Percentiles rank a stretch among this genome's conserved stretches.
Conservation (phyloP, 2,329 filamentous ascomycete species). For the Mycosphaerella sp. region DNA sequence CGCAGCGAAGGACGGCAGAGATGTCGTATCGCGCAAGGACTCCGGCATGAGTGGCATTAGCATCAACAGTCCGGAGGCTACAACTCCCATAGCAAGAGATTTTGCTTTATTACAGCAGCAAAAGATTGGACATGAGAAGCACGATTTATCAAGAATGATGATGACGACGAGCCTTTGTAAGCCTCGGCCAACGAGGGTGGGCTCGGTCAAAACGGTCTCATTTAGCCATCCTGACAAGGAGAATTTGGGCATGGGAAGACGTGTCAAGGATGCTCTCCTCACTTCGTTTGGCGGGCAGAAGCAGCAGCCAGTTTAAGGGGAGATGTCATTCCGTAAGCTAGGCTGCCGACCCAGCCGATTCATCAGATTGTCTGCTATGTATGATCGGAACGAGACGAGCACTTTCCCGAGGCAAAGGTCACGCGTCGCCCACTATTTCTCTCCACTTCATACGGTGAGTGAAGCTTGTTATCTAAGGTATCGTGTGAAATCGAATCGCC, state of each 20-base stretch:
- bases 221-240: constrained; percentile 20
- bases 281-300: constrained; percentile 9
- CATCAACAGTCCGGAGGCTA: constrained; percentile 17
- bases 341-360: neutral
- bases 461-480: no score
- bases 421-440: neutral
- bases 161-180: constrained; percentile 6
- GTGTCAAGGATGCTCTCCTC: constrained; percentile 19
- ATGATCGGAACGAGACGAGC: neutral
- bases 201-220: constrained; percentile 10
- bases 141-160: constrained; percentile 14
- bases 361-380: neutral
- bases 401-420: neutral
- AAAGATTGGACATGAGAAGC: constrained; percentile 14
- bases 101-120: constrained; percentile 22
- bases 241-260: constrained; percentile 21
- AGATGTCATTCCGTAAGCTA: neutral
- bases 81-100: constrained; percentile 24
- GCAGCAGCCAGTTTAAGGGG: neutral
- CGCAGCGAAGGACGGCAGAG: constrained; percentile 8
- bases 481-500: no score
- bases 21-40: constrained; percentile 24
- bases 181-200: constrained; percentile 8
- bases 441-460: neutral
- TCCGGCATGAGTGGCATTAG: constrained; percentile 25